phyloP scores from a whole-genome alignment of 768 basidiomycete species.

The Mycena haematopus region DNA sequence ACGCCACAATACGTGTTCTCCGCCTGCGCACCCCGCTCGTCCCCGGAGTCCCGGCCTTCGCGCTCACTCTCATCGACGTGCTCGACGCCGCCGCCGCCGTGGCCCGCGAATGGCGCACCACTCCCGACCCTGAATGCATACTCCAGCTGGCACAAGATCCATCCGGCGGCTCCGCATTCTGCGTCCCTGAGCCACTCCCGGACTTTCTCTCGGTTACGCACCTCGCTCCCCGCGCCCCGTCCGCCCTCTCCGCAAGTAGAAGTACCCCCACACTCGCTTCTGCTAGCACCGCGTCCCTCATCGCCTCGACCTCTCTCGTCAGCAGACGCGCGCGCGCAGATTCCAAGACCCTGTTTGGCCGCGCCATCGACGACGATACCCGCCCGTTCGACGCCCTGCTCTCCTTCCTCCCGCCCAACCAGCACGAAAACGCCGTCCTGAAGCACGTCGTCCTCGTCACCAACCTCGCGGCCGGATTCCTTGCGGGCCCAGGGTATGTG shows the following conservation, averaged over 20 bases:
- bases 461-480: conserved; percentile 21
- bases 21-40: conserved; percentile 41
- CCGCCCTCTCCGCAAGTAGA: not conserved
- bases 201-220: not conserved
- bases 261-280: not conserved
- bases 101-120: conserved; percentile 37
- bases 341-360: not conserved
- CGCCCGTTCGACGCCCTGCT: conserved; percentile 50
- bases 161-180: conserved; percentile 38
- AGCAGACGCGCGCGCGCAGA: not conserved
- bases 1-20: conserved; percentile 40
- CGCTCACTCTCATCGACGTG: conserved; percentile 47
- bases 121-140: conserved; percentile 28
- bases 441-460: conserved; percentile 52
- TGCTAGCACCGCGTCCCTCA: not conserved
- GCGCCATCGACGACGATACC: not conserved
- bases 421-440: conserved; percentile 49
- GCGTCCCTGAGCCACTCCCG: conserved; percentile 33
- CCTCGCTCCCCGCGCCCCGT: not conserved
- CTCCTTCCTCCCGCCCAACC: conserved; percentile 47
- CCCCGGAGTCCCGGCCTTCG: conserved; percentile 42
- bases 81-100: conserved; percentile 49
- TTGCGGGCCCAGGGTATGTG: conserved; percentile 3
- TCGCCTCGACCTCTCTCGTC: not conserved
- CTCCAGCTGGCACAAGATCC: conserved; percentile 43